These are phyloP conservation scores for Spathaspora hagerdaliae DNA, from an alignment of 805 yeast species.

Conservation along the genomic window DNA sequence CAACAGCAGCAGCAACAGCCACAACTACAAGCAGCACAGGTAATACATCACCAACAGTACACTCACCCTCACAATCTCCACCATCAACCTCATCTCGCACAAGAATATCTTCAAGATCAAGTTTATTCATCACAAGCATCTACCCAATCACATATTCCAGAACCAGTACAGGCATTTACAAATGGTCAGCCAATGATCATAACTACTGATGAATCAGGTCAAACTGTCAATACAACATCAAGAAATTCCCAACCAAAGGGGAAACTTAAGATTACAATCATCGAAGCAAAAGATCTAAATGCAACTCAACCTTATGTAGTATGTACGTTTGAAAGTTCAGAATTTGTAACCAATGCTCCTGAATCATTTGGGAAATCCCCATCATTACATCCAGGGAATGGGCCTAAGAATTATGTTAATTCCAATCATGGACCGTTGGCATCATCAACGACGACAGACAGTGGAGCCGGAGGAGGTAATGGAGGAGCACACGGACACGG, in stretches of 20 bases:
- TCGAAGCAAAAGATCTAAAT: slow-evolving; percentile 69
- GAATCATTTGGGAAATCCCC: slow-evolving; percentile 40
- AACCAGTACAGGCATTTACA: slow-evolving; percentile 2
- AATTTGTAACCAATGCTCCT: slow-evolving; percentile 82
- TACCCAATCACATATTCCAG: slow-evolving; percentile 4
- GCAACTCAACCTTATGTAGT: slow-evolving; percentile 81
- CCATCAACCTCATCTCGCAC: slow-evolving; percentile 1
- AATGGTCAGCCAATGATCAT: slow-evolving; percentile 24
- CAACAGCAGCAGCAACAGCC: slow-evolving; percentile 5
- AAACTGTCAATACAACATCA: slow-evolving; percentile 21
- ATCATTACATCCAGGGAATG: slow-evolving; percentile 2
- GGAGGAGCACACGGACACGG: background rate
- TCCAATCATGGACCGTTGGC: slow-evolving; percentile 2
- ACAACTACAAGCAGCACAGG: slow-evolving; percentile 1
- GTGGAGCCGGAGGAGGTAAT: background rate
- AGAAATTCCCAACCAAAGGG: slow-evolving; percentile 61
- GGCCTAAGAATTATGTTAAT: slow-evolving; percentile 5
- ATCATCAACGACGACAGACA: background rate
- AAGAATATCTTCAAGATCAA: slow-evolving; percentile 11
- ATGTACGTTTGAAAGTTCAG: slow-evolving; percentile 87
- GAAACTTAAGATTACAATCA: slow-evolving; percentile 71
- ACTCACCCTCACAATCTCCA: background rate
- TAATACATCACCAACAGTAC: background rate
- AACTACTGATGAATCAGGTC: slow-evolving; percentile 40
- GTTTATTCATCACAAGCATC: slow-evolving; percentile 2